A percentile compares a stretch with the other conserved stretches of the same genome.
phyloP scores from a whole-genome alignment of 1,284 basidiomycete genomes.

The Malassezia furfur region DNA sequence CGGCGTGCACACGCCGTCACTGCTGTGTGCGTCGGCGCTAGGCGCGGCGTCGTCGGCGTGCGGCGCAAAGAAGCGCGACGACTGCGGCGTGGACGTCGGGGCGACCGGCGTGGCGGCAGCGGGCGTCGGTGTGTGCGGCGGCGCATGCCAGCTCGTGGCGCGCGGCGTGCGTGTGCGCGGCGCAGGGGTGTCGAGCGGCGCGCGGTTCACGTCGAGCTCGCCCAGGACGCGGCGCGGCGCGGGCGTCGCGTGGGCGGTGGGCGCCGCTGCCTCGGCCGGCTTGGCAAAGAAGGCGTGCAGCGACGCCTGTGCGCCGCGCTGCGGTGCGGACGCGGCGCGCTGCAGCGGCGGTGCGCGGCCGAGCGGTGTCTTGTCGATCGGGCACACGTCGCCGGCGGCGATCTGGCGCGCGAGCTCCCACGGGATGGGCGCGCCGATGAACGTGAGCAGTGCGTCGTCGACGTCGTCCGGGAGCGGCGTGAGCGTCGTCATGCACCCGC shows the following conservation, averaged over 20 bases:
- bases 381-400: slow-evolving; percentile 68
- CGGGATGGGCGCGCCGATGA: slow-evolving; percentile 33
- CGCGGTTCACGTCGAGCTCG: neutral
- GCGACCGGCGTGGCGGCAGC: neutral
- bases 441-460: slow-evolving; percentile 26
- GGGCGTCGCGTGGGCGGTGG: no score
- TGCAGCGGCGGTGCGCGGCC: neutral
- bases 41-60: neutral
- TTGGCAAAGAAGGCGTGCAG: slow-evolving; percentile 9
- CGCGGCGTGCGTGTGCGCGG: neutral
- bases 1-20: slow-evolving; percentile 10
- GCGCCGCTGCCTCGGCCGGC: no score
- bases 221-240: neutral
- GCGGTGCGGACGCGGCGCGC: neutral
- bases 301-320: slow-evolving; percentile 6
- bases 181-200: neutral
- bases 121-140: neutral
- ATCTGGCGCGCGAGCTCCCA: slow-evolving; percentile 53
- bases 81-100: no score
- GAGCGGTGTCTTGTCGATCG: slow-evolving; percentile 63
- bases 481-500: slow-evolving; percentile 26
- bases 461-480: slow-evolving; percentile 33
- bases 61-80: neutral
- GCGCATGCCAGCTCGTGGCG: neutral
- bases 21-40: neutral